Evolutionary conservation across 345 rosid genomes (phyloP).

Genomic region (Bruguiera parviflora): DNA sequence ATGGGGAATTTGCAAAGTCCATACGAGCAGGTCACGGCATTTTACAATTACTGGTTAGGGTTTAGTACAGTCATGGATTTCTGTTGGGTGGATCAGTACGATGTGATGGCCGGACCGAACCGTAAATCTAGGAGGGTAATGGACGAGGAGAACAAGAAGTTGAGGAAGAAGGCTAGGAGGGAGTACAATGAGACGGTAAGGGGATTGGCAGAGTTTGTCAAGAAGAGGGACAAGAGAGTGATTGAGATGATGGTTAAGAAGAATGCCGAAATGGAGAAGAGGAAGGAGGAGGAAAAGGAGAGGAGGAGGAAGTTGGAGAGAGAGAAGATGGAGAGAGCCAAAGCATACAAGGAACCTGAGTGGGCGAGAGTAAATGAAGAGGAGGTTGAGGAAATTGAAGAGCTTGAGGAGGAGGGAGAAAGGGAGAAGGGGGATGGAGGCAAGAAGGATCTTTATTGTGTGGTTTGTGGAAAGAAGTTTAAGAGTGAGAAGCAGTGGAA

Average conservation of each 20-base stretch:
- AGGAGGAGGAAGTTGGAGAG: conserved; percentile 60
- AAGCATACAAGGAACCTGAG: conserved; percentile 57
- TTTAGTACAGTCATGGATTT: conserved; percentile 87
- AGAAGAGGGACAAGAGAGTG: conserved; percentile 95
- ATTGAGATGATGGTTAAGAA: conserved; percentile 68
- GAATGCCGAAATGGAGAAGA: conserved; percentile 62
- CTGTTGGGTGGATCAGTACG: conserved; percentile 78
- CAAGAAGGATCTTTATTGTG: conserved; percentile 65
- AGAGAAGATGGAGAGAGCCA: conserved; percentile 60
- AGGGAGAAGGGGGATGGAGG: conserved; percentile 23
- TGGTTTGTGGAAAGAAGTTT: conserved; percentile 84
- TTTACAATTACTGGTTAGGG: conserved; percentile 81
- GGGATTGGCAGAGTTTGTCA: conserved; percentile 73
- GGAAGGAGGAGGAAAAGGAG: conserved; percentile 55
- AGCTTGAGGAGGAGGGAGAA: conserved; percentile 38
- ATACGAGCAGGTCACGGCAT: conserved; percentile 71
- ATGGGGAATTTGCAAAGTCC: conserved; percentile 88
- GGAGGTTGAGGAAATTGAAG: conserved; percentile 32
- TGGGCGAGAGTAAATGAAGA: conserved; percentile 55
- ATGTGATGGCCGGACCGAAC: conserved; percentile 64
- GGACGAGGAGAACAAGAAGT: conserved; percentile 94
- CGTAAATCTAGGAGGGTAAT: conserved; percentile 71
- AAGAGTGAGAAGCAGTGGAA: conserved; percentile 96
- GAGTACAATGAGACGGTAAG: conserved; percentile 84
- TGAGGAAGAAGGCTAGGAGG: conserved; percentile 76